phyloP scores from a whole-genome alignment of 2,329 filamentous ascomycete genomes.

The Xylariaceae sp. region DNA sequence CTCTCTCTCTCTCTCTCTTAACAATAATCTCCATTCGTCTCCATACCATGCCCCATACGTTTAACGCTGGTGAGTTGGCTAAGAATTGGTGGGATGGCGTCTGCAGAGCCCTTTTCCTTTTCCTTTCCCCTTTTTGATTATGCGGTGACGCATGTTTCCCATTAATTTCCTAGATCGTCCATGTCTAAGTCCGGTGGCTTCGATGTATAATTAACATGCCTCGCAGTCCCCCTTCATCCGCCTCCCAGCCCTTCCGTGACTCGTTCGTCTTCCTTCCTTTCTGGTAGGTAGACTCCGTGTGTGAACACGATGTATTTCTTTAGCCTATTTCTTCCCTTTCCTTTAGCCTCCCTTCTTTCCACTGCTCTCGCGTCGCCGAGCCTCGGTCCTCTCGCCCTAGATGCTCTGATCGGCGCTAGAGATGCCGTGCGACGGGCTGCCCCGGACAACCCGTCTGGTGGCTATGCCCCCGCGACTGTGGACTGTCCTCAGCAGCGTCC shows the following conservation, averaged over 20 bases:
- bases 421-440: constrained; percentile 38
- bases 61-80: too few species aligned
- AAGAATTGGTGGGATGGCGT: too few species aligned
- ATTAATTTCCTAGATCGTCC: not conserved
- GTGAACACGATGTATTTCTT: constrained; percentile 26
- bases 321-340: constrained; percentile 23
- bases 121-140: too few species aligned
- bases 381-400: constrained; percentile 13
- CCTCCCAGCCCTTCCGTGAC: not conserved
- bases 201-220: not conserved
- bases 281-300: not conserved
- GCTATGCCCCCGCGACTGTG: constrained; percentile 71
- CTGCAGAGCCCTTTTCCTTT: too few species aligned
- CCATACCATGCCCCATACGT: too few species aligned
- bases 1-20: too few species aligned
- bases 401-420: constrained; percentile 4
- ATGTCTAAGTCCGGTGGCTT: not conserved
- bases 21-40: too few species aligned
- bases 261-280: not conserved
- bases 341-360: constrained; percentile 31
- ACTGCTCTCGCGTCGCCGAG: constrained; percentile 29
- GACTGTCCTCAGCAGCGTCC: constrained; percentile 73
- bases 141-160: not conserved
- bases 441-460: constrained; percentile 49
- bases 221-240: not conserved